These are phyloP conservation scores for Dactylorhiza incarnata DNA, from an alignment of 106 monocot genomes.

Conservation along the genomic window DNA sequence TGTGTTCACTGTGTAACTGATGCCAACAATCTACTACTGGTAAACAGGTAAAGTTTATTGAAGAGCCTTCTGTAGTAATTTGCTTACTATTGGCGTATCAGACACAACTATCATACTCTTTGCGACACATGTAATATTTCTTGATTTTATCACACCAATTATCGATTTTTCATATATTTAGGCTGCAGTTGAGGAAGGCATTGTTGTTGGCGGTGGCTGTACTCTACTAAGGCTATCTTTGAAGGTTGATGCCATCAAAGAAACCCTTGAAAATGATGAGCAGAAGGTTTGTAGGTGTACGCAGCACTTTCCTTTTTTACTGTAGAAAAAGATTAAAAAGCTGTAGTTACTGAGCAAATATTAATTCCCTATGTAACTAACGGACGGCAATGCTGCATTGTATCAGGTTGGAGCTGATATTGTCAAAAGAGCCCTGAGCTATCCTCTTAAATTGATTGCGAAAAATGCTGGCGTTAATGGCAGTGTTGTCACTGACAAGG, in stretches of 20 bases:
- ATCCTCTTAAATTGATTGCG: slow-evolving; percentile 67
- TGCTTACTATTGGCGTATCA: too few relatives aligned
- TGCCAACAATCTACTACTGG: too few relatives aligned
- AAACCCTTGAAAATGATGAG: slow-evolving; percentile 61
- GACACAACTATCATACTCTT: too few relatives aligned
- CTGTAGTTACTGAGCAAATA: neutral
- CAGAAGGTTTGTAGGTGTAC: slow-evolving; percentile 38
- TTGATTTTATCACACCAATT: neutral
- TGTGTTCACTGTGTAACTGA: too few relatives aligned
- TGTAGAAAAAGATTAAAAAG: neutral
- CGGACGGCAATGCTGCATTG: neutral
- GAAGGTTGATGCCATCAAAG: slow-evolving; percentile 66
- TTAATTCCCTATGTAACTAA: neutral
- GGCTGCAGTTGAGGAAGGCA: slow-evolving; percentile 83
- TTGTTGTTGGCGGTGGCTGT: slow-evolving; percentile 79
- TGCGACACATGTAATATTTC: too few relatives aligned
- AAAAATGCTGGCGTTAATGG: slow-evolving; percentile 82
- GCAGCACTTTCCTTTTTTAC: neutral
- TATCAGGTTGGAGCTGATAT: slow-evolving; percentile 64
- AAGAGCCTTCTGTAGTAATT: too few relatives aligned
- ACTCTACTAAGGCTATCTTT: slow-evolving; percentile 58
- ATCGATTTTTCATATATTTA: slow-evolving; percentile 7
- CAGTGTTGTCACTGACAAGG: slow-evolving; percentile 69
- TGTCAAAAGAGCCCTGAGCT: slow-evolving; percentile 58
- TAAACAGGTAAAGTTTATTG: too few relatives aligned